A percentile compares a stretch with the other conserved stretches of the same genome.
These are phyloP conservation scores for Gilbertella persicaria DNA, from an alignment of 371 early-diverging fungal genomes.

Conservation along the genomic window DNA sequence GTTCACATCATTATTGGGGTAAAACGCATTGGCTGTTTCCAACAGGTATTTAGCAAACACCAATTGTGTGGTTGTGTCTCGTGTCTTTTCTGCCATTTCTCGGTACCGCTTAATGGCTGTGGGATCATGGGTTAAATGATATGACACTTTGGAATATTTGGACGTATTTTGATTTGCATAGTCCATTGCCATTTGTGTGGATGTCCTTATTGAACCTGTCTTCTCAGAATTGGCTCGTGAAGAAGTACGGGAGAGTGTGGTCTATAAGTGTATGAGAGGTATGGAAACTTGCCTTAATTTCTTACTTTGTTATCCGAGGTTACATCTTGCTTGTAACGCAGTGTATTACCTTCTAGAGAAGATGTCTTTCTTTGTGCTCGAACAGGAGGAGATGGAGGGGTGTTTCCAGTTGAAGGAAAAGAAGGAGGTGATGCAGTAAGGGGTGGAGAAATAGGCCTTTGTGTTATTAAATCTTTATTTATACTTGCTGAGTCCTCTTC, in stretches of 20 bases:
- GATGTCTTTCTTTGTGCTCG: no score
- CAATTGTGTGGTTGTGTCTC: conserved; percentile 78
- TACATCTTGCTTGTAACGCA: no score
- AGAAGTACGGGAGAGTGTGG: no score
- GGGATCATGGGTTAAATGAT: conserved; percentile 59
- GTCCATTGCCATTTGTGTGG: conserved; percentile 8
- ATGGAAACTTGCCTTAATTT: no score
- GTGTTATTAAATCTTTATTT: no score
- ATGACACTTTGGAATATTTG: conserved; percentile 45
- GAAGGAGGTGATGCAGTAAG: neutral
- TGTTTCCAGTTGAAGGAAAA: no score
- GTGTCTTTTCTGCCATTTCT: conserved; percentile 70
- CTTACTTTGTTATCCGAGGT: no score
- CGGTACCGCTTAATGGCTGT: conserved; percentile 62
- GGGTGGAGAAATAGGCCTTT: neutral
- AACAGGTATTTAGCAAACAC: conserved; percentile 82
- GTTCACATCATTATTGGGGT: neutral
- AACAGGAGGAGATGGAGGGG: no score
- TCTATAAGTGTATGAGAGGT: no score
- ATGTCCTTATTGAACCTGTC: neutral
- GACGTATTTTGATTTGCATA: conserved; percentile 12
- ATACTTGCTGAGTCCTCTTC: no score
- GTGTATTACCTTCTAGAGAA: no score
- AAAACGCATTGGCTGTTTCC: conserved; percentile 40
- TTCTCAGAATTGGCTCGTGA: neutral